Evolutionary conservation across 768 basidiomycete species (phyloP), one percentile per base, ranked within the genome.

Genomic region (Hericium rajendrae): DNA sequence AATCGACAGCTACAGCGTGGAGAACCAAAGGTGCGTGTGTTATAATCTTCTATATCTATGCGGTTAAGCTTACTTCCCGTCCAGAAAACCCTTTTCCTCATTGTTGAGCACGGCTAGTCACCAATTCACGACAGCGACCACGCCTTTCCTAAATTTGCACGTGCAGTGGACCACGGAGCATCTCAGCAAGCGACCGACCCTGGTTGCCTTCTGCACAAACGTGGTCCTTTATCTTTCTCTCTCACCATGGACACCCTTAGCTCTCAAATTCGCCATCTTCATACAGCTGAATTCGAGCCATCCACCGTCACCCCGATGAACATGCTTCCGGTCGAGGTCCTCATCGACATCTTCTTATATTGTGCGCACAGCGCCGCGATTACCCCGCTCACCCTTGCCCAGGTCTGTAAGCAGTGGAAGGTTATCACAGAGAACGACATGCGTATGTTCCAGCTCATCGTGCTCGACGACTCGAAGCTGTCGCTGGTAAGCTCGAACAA

Each of bases 351-450:
- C 49, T 88, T 88, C 69, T 66, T 62, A 8, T 59, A 67, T 3
- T 73, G 71, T 40, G 75, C 60, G 15, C 61, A 58, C 16, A 66
- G 64, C 38, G 59, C 62, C 28, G 69, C 78, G 8, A 69, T 79
- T 26, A 71, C 75, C 0, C 81, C 81, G 4, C 67, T 86, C 53
- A 68, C 65, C 15, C 67, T 89, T 38, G 73, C 74, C 28, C 62
- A 67, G 18, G 84, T 89, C 26, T 88, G 82, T 55, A 73, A 66
- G 20, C 72, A 74, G 60, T 91, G 88, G 87, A 74, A 73, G 59
- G 70, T 74, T 40, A 69, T 87, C 46, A 74, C 79, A 38, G 65
- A 77, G 62, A 68, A 73, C n/a, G 79, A 80, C 0, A 85, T 87
- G 0, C 68, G 72, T 32, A 64, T 84, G 49, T 90, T 86, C 88